Evolutionary conservation across 1,284 basidiomycete species (phyloP), one percentile per base, ranked within the genome.

Genomic region (Pisolithus thermaeus): DNA sequence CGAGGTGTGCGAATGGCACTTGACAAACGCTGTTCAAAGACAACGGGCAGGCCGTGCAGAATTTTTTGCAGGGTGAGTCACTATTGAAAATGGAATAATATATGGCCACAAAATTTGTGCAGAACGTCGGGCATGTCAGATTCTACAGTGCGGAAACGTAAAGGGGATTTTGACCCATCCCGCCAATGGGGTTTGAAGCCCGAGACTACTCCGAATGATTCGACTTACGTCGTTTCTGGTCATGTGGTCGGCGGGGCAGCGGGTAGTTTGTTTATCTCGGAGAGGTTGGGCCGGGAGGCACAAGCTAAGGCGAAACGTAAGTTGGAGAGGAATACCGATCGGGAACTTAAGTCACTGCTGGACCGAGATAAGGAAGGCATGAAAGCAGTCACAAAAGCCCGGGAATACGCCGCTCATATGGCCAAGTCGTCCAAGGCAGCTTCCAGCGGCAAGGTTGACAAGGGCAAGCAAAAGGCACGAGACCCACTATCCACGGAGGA

Each of bases 1-100:
- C 57, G 81, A 86, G 18, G 84, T 90, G 7, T 98, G 95, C 69
- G 92, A 97, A 46, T 97, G 81, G 67, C 95, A 97, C 69, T 69
- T 96, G 27, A 84, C 90, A 56, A 74, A 77, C 18, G 89, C 91
- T 0, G 81, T 97, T n/a, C 78, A 91, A 67, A 73, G 81, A 32
- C 75, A 78, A 16, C 75, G 90, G 12, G 81, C 84, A 0, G 79
- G 78, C 0, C 77, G 94, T 42, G 79, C 93, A 2, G 95, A 97
- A 68, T 94, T 97, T 59, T 78, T 89, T 9, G 73, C 74, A 3
- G 87, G 89, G 90, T 92, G 57, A 37, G 80, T 69, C 14, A 20
- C 32, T 51, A 12, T 56, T 45, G 4, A 36, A 6, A 23, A 46
- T 22, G 3, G 2, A 6, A 28, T 42, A 42, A 40, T 43, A 30